Percentiles rank a stretch among this genome's conserved stretches.
These are phyloP conservation scores for Abelmoschus esculentus DNA, from an alignment of 345 rosid species.

Conservation along the genomic window DNA sequence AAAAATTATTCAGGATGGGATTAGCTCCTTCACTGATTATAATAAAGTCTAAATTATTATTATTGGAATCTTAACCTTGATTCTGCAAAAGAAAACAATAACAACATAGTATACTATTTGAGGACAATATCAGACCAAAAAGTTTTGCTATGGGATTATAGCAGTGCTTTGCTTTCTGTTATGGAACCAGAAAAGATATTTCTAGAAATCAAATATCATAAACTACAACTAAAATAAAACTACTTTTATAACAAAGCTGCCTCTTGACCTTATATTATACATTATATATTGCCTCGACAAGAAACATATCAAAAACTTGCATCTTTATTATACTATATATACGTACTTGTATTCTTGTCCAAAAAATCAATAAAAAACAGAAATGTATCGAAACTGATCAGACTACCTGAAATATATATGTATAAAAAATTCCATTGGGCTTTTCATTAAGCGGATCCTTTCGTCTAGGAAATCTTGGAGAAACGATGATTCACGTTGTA, in stretches of 20 bases:
- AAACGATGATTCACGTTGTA: neutral
- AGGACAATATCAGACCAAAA: no score
- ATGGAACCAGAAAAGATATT: neutral
- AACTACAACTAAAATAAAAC: neutral
- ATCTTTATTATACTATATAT: neutral
- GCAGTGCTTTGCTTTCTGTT: no score
- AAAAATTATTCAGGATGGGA: no score
- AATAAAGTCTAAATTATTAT: no score
- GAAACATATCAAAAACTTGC: slow-evolving; percentile 1
- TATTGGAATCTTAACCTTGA: no score
- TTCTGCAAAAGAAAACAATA: no score
- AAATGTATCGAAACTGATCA: neutral
- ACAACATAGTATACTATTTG: no score
- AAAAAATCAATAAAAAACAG: neutral
- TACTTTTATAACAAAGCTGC: neutral
- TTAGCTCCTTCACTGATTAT: no score
- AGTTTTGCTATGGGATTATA: no score
- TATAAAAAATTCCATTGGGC: neutral
- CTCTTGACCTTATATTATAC: neutral
- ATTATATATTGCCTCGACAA: neutral
- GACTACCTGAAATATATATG: neutral
- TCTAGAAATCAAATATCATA: neutral
- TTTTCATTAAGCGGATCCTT: neutral
- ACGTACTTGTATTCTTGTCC: neutral
- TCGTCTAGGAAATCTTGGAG: neutral